Base-by-base conservation (phyloP, 2,329 filamentous ascomycete species). In the Fusarium abutilonis region DNA sequence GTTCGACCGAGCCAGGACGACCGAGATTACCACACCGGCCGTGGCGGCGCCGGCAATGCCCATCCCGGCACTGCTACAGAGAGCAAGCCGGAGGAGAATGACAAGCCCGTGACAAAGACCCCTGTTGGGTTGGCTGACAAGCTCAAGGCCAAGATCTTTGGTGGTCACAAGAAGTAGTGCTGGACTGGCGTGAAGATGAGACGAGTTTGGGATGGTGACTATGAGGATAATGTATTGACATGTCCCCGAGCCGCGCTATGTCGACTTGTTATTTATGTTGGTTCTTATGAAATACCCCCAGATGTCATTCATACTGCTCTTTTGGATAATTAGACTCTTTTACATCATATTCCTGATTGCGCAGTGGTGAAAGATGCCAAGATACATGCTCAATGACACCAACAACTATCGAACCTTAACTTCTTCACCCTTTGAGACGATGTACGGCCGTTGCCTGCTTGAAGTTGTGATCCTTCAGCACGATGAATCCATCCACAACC, bases 41-140 rank as follows among this genome's bases (percentile, higher is more conserved):
- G 85, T 29, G 85, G 85, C 69, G 85, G 85, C 55, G 83, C 82
- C 9, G 85, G 84, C 47, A 88, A 88, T 72, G 82, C 63, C 36
- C 55, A 82, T 72, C 77, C 81, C 66, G 64, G 76, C 41, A 70
- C 70, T 32, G 71, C 70, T 32, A 63, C 66, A 55, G 71, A 75
- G 57, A 72, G 73, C 66, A 70, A 70, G 51, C 59, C 70, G 8
- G 66, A 70, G 14, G 69, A 73, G 21, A 69, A 68, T 6, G 69
- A 73, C 19, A 71, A 74, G 63, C 67, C 68, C 29, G 52, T 63
- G 31, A 57, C 56, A n/a, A 65, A 61, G 32, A 64, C 73, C 9
- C 76, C 77, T 50, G 67, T 75, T 43, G 76, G 83, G 29, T 69
- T 86, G 54, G 84, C 83, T 15, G 83, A 86, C 69, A 85, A 82